Conservation (phyloP, 2,329 filamentous ascomycete genomes). For the Colletotrichum falcatum region DNA sequence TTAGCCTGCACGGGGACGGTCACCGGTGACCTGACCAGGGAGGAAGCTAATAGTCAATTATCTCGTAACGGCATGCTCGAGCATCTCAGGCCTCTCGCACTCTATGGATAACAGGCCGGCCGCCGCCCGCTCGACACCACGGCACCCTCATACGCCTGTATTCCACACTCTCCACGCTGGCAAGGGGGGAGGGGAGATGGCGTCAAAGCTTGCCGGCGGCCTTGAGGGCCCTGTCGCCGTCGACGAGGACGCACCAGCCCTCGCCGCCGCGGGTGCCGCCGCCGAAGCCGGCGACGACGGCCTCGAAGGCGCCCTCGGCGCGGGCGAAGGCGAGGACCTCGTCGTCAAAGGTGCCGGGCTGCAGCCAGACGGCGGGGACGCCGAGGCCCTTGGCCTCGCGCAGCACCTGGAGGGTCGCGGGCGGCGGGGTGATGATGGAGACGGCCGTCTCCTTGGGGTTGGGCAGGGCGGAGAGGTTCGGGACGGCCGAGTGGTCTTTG, state of each 20-base stretch:
- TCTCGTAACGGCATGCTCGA: slow-evolving; percentile 6
- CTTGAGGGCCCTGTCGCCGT: slow-evolving; percentile 76
- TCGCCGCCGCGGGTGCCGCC: slow-evolving; percentile 69
- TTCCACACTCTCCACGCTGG: too few species aligned
- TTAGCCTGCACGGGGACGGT: slow-evolving; percentile 1
- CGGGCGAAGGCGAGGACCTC: slow-evolving; percentile 78
- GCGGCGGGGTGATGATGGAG: slow-evolving; percentile 88
- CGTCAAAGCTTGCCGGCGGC: slow-evolving; percentile 64
- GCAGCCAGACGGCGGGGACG: slow-evolving; percentile 84
- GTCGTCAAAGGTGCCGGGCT: slow-evolving; percentile 89
- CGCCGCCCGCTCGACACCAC: not conserved
- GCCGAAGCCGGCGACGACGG: slow-evolving; percentile 75
- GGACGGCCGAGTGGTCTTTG: slow-evolving; percentile 71
- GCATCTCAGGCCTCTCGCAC: not conserved
- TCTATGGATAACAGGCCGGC: not conserved
- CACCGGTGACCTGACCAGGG: not conserved
- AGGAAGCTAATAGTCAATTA: slow-evolving; percentile 15
- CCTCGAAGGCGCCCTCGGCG: slow-evolving; percentile 70
- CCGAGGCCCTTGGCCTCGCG: slow-evolving; percentile 81
- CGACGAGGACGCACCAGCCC: slow-evolving; percentile 90
- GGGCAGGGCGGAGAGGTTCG: slow-evolving; percentile 74
- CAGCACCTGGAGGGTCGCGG: slow-evolving; percentile 79
- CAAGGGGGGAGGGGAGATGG: not conserved
- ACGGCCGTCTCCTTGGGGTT: slow-evolving; percentile 78
- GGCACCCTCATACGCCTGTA: not conserved